Evolutionary conservation across 108 stramenopile genomes (phyloP), one percentile per base, ranked within the genome.

Genomic region (Nannochloropsis salina): DNA sequence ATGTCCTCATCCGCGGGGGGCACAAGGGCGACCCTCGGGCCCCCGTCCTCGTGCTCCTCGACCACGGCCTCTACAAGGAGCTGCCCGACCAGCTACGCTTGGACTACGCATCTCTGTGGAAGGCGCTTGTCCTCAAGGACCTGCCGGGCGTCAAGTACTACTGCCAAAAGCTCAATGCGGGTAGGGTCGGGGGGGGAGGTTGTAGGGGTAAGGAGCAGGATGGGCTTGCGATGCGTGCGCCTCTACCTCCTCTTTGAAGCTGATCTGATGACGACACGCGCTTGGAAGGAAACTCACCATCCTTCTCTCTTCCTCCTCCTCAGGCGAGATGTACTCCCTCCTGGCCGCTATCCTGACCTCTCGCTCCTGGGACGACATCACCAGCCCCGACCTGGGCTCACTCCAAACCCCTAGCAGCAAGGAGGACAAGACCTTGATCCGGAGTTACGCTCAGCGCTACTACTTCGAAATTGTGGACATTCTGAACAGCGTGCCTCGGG

Each of bases 341-440:
- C 92, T 98, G 83, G 95, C 96, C 31, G 96, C 96, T 18, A 95
- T 98, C 92, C 83, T 98, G 41, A 96, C 96, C 9, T 93, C 94
- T 8, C 87, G 96, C 43, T 96, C 97, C 22, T 98, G 95, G 89
- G 96, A 98, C 88, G 96, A 97, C 91, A 92, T 96, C 42, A 91
- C 90, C 41, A 93, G 93, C 82, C 90, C 92, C n/a, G 89, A 89
- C 84, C 47, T 92, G 87, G 12, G 89, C 86, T 42, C 44, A 80
- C 83, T 88, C 80, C 81, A 81, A 80, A 88, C 45, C 80, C 91
- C 21, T 84, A 92, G 86, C 45, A 47, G 44, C 84, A 43, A 86
- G 40, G 74, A 83, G 41, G 96, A 98, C 86, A 90, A 92, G 42
- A 94, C 94, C 80, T 94, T 97, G 81, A 95, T 98, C 80, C 87